These are phyloP conservation scores for Margaritispora aquatica DNA, from an alignment of 495 filamentous ascomycete genomes.

Conservation along the genomic window DNA sequence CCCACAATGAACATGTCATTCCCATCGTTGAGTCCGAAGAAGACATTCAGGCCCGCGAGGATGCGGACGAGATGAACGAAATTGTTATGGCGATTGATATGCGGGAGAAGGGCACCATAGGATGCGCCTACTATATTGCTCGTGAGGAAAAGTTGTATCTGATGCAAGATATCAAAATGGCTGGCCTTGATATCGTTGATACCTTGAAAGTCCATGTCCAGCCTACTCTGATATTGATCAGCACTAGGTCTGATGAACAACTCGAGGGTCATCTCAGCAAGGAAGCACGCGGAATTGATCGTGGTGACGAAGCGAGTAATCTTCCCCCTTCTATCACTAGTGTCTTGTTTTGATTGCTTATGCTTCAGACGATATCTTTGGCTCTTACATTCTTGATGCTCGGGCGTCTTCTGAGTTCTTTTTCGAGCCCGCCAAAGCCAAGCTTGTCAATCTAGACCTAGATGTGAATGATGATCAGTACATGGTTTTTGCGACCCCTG, in stretches of 20 bases:
- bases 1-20: constrained; percentile 4
- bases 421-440: constrained; percentile 62
- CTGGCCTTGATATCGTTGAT: constrained; percentile 65
- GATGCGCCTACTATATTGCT: constrained; percentile 82
- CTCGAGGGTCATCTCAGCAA: constrained; percentile 40
- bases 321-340: not conserved
- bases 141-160: constrained; percentile 69
- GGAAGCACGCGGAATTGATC: constrained; percentile 32
- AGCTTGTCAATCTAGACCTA: constrained; percentile 53
- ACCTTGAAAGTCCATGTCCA: constrained; percentile 69
- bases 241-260: constrained; percentile 60
- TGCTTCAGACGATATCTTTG: constrained; percentile 28
- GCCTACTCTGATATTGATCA: constrained; percentile 74
- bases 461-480: constrained; percentile 39
- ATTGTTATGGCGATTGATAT: constrained; percentile 82
- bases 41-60: constrained; percentile 29
- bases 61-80: constrained; percentile 61
- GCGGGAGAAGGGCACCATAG: constrained; percentile 63
- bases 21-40: constrained; percentile 15
- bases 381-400: constrained; percentile 65
- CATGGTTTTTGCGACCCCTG: constrained; percentile 54
- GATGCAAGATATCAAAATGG: constrained; percentile 72
- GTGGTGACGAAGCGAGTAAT: constrained; percentile 28
- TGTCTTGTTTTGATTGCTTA: not conserved
- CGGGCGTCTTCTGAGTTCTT: constrained; percentile 74